Evolutionary conservation across 2,329 filamentous ascomycete genomes (phyloP).

Genomic region (Arthroderma sp.): DNA sequence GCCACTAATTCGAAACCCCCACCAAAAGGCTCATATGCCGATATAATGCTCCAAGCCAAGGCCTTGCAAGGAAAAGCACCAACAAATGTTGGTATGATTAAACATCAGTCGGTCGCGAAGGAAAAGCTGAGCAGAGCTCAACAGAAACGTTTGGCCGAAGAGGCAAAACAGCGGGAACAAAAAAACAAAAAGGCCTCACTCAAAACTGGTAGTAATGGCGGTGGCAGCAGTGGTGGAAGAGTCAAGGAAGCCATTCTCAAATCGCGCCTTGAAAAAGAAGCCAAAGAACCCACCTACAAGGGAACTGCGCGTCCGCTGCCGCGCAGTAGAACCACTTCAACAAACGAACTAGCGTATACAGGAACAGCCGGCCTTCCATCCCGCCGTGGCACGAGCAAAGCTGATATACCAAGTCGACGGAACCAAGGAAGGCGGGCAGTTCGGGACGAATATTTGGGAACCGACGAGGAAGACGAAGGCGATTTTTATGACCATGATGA

Average conservation of each 20-base stretch:
- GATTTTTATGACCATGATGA: constrained; percentile 26
- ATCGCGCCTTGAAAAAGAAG: constrained; percentile 10
- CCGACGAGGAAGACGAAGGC: constrained; percentile 36
- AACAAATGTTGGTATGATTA: constrained; percentile 39
- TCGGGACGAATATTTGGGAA: constrained; percentile 33
- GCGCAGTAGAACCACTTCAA: constrained; percentile 6
- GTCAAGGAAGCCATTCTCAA: constrained; percentile 18
- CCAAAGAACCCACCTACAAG: constrained; percentile 23
- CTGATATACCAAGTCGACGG: constrained; percentile 11
- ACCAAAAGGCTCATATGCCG: constrained; percentile 46
- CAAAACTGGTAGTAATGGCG: background rate
- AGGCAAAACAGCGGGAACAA: constrained; percentile 30
- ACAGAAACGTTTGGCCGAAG: constrained; percentile 32
- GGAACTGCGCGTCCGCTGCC: constrained; percentile 20
- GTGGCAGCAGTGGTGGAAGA: constrained; percentile 14
- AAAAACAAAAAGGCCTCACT: constrained; percentile 14
- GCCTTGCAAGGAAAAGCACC: constrained; percentile 37
- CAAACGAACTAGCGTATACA: constrained; percentile 22
- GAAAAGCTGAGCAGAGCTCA: constrained; percentile 45
- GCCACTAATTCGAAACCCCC: constrained; percentile 28
- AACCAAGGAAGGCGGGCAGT: constrained; percentile 13
- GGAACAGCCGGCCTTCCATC: constrained; percentile 29
- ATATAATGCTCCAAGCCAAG: constrained; percentile 46
- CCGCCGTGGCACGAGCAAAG: constrained; percentile 16
- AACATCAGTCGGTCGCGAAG: constrained; percentile 41